Percentiles rank a stretch among this genome's conserved stretches.
phyloP scores from a whole-genome alignment of 2,329 filamentous ascomycete genomes.

The Calonectria henricotiae region DNA sequence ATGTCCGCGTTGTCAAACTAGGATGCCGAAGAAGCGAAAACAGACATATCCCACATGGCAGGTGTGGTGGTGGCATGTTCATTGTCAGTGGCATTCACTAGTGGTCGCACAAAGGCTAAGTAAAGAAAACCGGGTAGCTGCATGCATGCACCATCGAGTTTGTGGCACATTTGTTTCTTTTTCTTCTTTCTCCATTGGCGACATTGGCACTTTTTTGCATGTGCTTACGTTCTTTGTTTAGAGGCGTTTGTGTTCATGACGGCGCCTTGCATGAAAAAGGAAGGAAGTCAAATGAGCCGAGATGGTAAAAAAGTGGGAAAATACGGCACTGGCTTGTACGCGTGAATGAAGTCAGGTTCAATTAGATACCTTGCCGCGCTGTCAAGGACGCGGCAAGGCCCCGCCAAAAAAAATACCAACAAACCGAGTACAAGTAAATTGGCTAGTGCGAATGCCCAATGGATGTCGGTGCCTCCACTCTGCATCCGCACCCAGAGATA shows the following conservation, averaged over 20 bases:
- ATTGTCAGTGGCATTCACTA: neutral
- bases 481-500: slow-evolving; percentile 5
- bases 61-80: neutral
- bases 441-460: slow-evolving; percentile 9
- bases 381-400: slow-evolving; percentile 27
- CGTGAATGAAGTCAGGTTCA: slow-evolving; percentile 15
- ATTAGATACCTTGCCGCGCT: slow-evolving; percentile 34
- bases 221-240: slow-evolving; percentile 13
- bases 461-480: slow-evolving; percentile 24
- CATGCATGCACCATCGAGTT: slow-evolving; percentile 3
- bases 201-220: slow-evolving; percentile 6
- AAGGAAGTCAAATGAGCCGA: slow-evolving; percentile 21
- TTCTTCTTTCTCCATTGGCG: slow-evolving; percentile 9
- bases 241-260: slow-evolving; percentile 13
- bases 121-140: slow-evolving; percentile 1
- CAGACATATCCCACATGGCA: neutral
- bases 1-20: neutral
- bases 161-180: slow-evolving; percentile 23
- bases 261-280: slow-evolving; percentile 19
- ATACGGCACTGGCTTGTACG: slow-evolving; percentile 4
- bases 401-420: slow-evolving; percentile 33
- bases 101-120: neutral
- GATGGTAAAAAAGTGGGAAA: slow-evolving; percentile 20
- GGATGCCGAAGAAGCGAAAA: neutral
- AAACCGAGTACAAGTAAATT: slow-evolving; percentile 23